Evolutionary conservation across 768 basidiomycete species (phyloP).

Genomic region (Amanita pallidorosea): DNA sequence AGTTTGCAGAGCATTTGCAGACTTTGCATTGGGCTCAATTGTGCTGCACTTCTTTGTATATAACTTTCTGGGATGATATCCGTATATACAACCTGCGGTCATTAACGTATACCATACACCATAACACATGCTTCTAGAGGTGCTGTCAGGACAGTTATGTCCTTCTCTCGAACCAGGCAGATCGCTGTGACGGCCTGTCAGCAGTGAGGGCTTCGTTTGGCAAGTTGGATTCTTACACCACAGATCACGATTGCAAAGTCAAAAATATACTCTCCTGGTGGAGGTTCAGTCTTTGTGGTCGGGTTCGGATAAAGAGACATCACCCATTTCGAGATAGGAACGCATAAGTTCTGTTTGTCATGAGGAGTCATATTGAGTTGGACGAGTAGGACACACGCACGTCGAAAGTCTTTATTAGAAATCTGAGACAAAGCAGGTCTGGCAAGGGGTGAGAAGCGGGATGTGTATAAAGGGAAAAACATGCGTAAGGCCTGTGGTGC

Average conservation of each 20-base stretch:
- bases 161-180: slow-evolving; percentile 62
- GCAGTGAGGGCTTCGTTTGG: neutral
- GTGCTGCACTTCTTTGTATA: slow-evolving; percentile 97
- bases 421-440: slow-evolving; percentile 70
- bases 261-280: slow-evolving; percentile 70
- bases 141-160: slow-evolving; percentile 9
- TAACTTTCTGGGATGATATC: slow-evolving; percentile 83
- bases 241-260: slow-evolving; percentile 81
- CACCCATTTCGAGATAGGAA: slow-evolving; percentile 78
- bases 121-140: no score
- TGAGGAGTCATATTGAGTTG: neutral
- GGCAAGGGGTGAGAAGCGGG: neutral
- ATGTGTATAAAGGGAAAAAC: slow-evolving; percentile 15
- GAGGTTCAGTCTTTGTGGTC: neutral
- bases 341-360: slow-evolving; percentile 46
- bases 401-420: slow-evolving; percentile 81
- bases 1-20: slow-evolving; percentile 79
- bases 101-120: neutral
- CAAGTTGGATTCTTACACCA: slow-evolving; percentile 42
- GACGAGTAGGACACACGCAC: slow-evolving; percentile 33
- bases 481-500: slow-evolving; percentile 80
- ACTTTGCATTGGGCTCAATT: slow-evolving; percentile 91
- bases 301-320: slow-evolving; percentile 12
- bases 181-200: slow-evolving; percentile 35
- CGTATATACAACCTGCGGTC: neutral